Percentiles rank a stretch among this genome's conserved stretches.
Conservation (phyloP, 352 stramenopile genomes). For the Pythium apleroticum region DNA sequence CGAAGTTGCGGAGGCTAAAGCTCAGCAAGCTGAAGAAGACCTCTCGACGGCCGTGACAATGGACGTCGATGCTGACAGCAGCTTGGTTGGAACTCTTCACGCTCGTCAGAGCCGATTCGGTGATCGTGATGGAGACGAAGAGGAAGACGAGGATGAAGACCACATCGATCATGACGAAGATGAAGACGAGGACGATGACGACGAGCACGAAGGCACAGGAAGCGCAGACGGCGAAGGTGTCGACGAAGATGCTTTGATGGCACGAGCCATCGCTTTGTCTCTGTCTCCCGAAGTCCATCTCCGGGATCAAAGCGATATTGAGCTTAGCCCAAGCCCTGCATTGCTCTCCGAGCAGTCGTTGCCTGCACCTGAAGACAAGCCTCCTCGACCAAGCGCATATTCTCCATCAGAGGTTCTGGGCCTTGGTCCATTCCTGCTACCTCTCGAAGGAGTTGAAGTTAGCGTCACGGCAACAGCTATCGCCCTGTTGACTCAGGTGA, state of each 20-base stretch:
- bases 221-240: conserved; percentile 66
- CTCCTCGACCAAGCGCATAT: conserved; percentile 50
- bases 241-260: conserved; percentile 89
- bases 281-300: conserved; percentile 80
- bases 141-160: conserved; percentile 52
- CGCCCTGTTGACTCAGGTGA: conserved; percentile 61
- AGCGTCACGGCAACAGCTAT: conserved; percentile 51
- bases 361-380: conserved; percentile 11
- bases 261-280: conserved; percentile 83
- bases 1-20: conserved; percentile 15
- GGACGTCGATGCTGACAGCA: conserved; percentile 70
- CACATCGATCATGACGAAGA: conserved; percentile 42
- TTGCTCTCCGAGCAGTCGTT: conserved; percentile 14
- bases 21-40: conserved; percentile 28
- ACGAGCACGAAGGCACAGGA: conserved; percentile 61
- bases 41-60: conserved; percentile 42
- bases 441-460: conserved; percentile 41
- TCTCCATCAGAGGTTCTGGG: conserved; percentile 68
- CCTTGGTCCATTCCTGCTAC: conserved; percentile 64
- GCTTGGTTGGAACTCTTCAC: conserved; percentile 59
- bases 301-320: conserved; percentile 49
- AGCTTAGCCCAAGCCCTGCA: conserved; percentile 26
- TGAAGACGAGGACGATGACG: conserved; percentile 49
- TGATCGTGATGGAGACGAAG: conserved; percentile 32
- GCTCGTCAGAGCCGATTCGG: conserved; percentile 69